Conservation (phyloP, 2,329 filamentous ascomycete genomes). For the Trichoderma sp. region DNA sequence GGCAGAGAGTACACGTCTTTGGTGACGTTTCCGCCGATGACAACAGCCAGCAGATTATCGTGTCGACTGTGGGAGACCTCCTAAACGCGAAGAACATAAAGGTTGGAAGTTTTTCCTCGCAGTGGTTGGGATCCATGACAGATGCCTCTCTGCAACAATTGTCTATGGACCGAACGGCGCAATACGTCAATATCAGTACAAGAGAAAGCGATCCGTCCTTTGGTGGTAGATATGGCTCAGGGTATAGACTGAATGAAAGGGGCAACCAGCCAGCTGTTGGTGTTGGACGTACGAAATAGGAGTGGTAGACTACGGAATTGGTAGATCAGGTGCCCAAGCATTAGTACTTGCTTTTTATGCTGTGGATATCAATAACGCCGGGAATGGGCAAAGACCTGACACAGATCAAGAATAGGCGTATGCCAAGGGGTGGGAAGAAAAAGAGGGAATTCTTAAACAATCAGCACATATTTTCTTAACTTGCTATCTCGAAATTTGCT, state of each 20-base stretch:
- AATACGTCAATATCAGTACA: neutral
- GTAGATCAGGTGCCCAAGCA: neutral
- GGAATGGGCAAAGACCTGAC: neutral
- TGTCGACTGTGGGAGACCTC: conserved; percentile 29
- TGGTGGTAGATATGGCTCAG: neutral
- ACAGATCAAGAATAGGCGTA: too few relatives aligned
- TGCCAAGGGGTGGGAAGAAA: too few relatives aligned
- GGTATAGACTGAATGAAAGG: neutral
- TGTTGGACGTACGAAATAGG: neutral
- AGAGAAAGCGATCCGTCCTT: neutral
- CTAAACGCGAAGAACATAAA: conserved; percentile 26
- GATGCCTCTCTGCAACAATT: conserved; percentile 1
- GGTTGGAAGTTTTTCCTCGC: neutral
- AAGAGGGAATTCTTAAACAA: too few relatives aligned
- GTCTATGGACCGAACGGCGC: neutral
- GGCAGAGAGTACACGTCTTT: conserved; percentile 28
- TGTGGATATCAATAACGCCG: neutral
- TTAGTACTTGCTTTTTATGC: neutral
- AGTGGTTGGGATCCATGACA: conserved; percentile 25
- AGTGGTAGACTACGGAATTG: neutral
- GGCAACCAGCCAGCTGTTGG: neutral
- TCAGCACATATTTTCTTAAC: too few relatives aligned
- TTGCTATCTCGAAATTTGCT: too few relatives aligned
- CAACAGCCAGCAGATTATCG: conserved; percentile 27
- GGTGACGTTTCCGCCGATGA: conserved; percentile 28